Evolutionary conservation across 805 yeast species (phyloP), one percentile per base, ranked within the genome.

Genomic region (Maudiozyma saulgeensis): DNA sequence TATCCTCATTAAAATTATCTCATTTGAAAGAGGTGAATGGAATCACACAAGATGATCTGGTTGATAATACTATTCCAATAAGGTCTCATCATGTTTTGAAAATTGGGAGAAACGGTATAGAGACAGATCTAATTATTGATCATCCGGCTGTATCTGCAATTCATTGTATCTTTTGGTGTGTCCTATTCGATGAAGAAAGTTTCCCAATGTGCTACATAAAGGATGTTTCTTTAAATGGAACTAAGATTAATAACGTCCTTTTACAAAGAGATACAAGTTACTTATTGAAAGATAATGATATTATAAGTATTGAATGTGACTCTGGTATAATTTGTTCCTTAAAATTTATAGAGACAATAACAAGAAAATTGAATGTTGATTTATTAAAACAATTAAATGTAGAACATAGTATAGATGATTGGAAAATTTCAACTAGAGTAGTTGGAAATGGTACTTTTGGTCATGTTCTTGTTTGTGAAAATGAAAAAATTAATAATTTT

Each of bases 391-490:
- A 55, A 12, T 53, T 62, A 47, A 53, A 53, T 2, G 56, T 67
- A 13, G 49, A 52, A 32, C 49, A 49, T 19, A 50, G 53, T 8
- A 58, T 69, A 12, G 56, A 59, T 1, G 38, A 44, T 38, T 80
- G 84, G 84, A 49, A 47, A 3, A 63, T 78, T 4, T 55, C 70
- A 2, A 58, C 73, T 3, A 66, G 67, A 28, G 55, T 74, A 4
- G 58, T 80, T 28, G 84, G 84, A 0, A 64, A 67, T 47, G 85
- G 85, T 1, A 75, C 83, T 0, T 80, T 78, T 68, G 85, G 86
- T 1, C 70, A 71, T 47, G 83, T 79, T 9, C 45, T 63, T 38
- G 56, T 56, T 16, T 53, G 56, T 32, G 45, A 53, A 25, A 50
- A 51, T 25, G 40, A 43, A 11, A 28, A 26, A 13, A n/a, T 35